A percentile compares a stretch with the other conserved stretches of the same genome.
These are phyloP conservation scores for Colletotrichum sojae DNA, from an alignment of 2,329 filamentous ascomycete genomes.

Conservation along the genomic window DNA sequence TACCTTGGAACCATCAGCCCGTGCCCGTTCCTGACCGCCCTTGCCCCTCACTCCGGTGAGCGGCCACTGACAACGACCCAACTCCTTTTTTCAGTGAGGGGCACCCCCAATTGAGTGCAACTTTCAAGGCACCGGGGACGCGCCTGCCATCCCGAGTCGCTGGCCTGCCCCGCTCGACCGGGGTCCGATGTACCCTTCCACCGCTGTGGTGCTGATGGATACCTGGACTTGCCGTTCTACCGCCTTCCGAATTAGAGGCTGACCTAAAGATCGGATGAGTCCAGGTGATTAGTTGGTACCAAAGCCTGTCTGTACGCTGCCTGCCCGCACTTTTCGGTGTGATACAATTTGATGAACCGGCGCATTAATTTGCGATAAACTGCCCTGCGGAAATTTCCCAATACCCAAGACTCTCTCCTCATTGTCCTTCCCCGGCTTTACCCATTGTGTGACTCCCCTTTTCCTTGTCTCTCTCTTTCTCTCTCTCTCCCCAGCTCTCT, in stretches of 20 bases:
- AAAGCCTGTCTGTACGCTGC: neutral
- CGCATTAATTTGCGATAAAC: slow-evolving; percentile 36
- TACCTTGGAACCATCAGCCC: slow-evolving; percentile 16
- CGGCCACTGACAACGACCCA: slow-evolving; percentile 15
- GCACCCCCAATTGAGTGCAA: neutral
- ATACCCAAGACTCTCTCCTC: slow-evolving; percentile 4
- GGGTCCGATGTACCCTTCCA: neutral
- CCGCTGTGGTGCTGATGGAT: neutral
- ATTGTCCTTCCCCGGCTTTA: neutral
- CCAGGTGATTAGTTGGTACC: slow-evolving; percentile 1
- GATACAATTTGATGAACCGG: slow-evolving; percentile 21
- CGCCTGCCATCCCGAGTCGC: slow-evolving; percentile 29
- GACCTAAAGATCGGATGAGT: slow-evolving; percentile 35
- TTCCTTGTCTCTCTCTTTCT: slow-evolving; percentile 3
- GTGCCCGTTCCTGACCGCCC: slow-evolving; percentile 12
- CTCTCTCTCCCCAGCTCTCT: neutral
- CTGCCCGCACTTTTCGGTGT: slow-evolving; percentile 22
- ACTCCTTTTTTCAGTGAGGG: too few species aligned
- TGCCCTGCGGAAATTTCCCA: slow-evolving; percentile 36
- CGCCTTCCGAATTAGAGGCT: slow-evolving; percentile 26
- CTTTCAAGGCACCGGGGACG: slow-evolving; percentile 7
- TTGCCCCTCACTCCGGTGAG: slow-evolving; percentile 13
- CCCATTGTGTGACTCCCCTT: slow-evolving; percentile 15
- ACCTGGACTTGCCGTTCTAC: slow-evolving; percentile 14
- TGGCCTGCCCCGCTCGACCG: slow-evolving; percentile 3